These are phyloP conservation scores for Catunica adiposa DNA, from an alignment of 2,329 filamentous ascomycete genomes.

Conservation along the genomic window DNA sequence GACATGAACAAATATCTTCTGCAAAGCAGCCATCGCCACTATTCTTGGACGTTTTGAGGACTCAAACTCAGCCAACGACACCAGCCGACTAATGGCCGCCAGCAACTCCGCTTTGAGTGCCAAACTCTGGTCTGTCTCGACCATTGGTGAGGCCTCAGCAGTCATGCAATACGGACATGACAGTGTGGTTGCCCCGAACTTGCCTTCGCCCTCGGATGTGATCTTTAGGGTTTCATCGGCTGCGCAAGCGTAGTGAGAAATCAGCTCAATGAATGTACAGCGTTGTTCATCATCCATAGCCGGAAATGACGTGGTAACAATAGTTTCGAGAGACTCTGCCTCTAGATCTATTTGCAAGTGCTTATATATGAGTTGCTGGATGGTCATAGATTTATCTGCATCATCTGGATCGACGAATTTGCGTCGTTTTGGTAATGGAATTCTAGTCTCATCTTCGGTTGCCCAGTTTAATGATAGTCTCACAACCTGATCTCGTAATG, in stretches of 20 bases:
- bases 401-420: constrained; percentile 16
- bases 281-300: constrained; percentile 32
- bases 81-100: constrained; percentile 28
- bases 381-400: constrained; percentile 2
- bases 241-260: constrained; percentile 43
- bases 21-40: constrained; percentile 53
- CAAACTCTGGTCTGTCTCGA: constrained; percentile 9
- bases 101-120: constrained; percentile 2
- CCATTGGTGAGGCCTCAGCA: constrained; percentile 7
- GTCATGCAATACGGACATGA: constrained; percentile 11
- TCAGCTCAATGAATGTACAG: constrained; percentile 34
- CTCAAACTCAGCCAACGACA: constrained; percentile 29
- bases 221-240: constrained; percentile 29
- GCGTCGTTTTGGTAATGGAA: constrained; percentile 19
- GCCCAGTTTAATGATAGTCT: constrained; percentile 19
- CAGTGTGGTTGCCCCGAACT: not conserved
- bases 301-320: constrained; percentile 24
- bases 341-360: constrained; percentile 19
- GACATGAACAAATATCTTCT: constrained; percentile 53
- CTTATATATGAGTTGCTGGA: constrained; percentile 15
- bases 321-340: constrained; percentile 20
- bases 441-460: constrained; percentile 16
- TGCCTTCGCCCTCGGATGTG: not conserved
- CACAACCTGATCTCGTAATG: constrained; percentile 20
- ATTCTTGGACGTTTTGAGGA: constrained; percentile 47